phyloP scores from a whole-genome alignment of 108 stramenopile species.

The Thalassiosira profunda region DNA sequence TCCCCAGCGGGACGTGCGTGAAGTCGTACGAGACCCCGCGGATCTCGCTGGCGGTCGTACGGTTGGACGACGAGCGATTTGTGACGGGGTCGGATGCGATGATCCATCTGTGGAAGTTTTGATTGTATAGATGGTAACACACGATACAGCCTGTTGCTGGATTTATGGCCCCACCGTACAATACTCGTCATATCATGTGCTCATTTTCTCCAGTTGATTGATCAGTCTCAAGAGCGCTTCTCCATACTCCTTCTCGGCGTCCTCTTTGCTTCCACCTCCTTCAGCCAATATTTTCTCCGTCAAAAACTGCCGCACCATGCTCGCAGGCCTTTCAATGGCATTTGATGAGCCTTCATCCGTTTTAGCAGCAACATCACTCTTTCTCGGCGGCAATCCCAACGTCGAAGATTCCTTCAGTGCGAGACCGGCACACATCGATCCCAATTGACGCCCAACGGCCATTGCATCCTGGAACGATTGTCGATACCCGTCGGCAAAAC shows the following conservation, averaged over 20 bases:
- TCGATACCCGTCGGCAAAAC: conserved; percentile 77
- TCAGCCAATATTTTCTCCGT: conserved; percentile 31
- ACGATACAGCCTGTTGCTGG: background rate
- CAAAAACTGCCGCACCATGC: conserved; percentile 23
- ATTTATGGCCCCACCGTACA: background rate
- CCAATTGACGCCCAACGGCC: conserved; percentile 57
- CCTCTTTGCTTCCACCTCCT: conserved; percentile 1
- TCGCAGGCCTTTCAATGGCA: conserved; percentile 13
- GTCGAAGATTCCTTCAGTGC: conserved; percentile 10
- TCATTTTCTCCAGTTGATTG: conserved; percentile 10
- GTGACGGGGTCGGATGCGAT: conserved; percentile 36
- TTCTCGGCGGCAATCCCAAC: background rate
- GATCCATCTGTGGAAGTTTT: conserved; percentile 28
- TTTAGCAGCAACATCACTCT: background rate
- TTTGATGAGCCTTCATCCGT: conserved; percentile 3
- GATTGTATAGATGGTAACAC: background rate
- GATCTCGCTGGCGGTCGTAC: conserved; percentile 27
- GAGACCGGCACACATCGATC: conserved; percentile 36
- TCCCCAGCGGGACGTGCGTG: conserved; percentile 23
- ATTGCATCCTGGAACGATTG: conserved; percentile 53
- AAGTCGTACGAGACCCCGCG: conserved; percentile 38
- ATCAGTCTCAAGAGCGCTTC: conserved; percentile 17
- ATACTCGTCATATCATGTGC: background rate
- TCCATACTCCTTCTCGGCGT: conserved; percentile 5
- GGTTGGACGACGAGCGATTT: conserved; percentile 29